Evolutionary conservation across 164 flowering plant species (phyloP), one percentile per base, ranked within the genome.

Genomic region (Brasenia schreberi): DNA sequence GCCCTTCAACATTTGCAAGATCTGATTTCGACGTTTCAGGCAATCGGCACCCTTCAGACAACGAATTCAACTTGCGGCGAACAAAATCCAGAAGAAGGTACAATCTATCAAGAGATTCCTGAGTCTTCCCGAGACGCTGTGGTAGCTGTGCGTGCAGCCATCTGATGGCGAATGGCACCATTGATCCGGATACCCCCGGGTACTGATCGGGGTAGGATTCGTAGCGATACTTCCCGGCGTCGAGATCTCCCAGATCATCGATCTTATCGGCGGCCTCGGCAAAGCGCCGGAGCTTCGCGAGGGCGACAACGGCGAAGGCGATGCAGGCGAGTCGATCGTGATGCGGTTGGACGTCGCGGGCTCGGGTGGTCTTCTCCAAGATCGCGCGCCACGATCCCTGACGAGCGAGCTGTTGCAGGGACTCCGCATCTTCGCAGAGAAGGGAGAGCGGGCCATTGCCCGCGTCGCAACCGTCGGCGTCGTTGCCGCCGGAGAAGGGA

Each of bases 141-240:
- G 97, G 97, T 53, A 88, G 53, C 62, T 80, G 71, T 1, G 97
- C 89, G 63, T 88, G 81, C 64, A 95, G 79, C 84, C 84, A 84
- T 7, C 99, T 90, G 61, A 95, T 85, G 17, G 83, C 77, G 76
- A 95, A 95, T 14, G 97, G 99, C 39, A 90, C 80, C 88, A 95
- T 84, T 12, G 97, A 89, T 4, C 96, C 97, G 58, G 67, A 14
- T 12, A 77, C 77, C 61, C 72, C 70, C 0, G 82, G 88, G 78
- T 92, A 89, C 7, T 72, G 66, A 0, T 82, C 58, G 0, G 97
- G 96, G 68, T 82, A 83, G 7, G 85, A 53, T 59, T 90, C 85
- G 83, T 83, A 95, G 5, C 60, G 67, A 77, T 85, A 85, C 0
- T 68, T 76, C 42, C 11, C 42, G 43, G 77, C 64, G 44, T 84